These are phyloP conservation scores for Suillus bovinus DNA, from an alignment of 768 basidiomycete species.

Conservation along the genomic window DNA sequence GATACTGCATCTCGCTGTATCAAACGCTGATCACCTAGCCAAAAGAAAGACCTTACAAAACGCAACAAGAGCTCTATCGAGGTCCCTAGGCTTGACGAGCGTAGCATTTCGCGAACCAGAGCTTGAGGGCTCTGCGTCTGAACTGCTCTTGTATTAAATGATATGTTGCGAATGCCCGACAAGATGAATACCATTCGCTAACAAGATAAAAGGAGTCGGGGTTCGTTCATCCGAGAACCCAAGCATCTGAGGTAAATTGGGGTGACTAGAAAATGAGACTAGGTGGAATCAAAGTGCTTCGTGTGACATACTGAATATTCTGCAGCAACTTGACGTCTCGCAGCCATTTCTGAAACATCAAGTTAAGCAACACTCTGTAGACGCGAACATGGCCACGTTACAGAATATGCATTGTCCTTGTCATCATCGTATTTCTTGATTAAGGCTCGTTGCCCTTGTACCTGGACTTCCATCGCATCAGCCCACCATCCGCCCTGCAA, in stretches of 20 bases:
- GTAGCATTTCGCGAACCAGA: constrained; percentile 37
- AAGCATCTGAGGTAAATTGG: constrained; percentile 53
- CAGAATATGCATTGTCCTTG: constrained; percentile 32
- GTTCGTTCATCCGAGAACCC: constrained; percentile 48
- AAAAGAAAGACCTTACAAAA: constrained; percentile 26
- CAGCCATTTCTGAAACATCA: constrained; percentile 42
- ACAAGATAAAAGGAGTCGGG: constrained; percentile 50
- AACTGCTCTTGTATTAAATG: constrained; percentile 29
- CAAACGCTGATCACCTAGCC: neutral
- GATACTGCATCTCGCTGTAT: constrained; percentile 32
- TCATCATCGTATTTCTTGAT: constrained; percentile 47
- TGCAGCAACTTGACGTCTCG: constrained; percentile 51
- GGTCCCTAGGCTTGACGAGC: constrained; percentile 36
- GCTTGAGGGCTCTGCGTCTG: constrained; percentile 44
- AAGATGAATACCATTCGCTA: constrained; percentile 43
- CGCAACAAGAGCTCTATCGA: constrained; percentile 37
- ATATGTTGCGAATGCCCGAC: neutral
- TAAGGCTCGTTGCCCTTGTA: constrained; percentile 40
- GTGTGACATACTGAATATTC: constrained; percentile 44
- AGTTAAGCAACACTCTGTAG: neutral
- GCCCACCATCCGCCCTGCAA: constrained; percentile 51
- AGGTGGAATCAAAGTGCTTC: neutral
- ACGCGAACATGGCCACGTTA: constrained; percentile 17
- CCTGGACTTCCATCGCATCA: constrained; percentile 41
- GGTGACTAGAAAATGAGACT: constrained; percentile 37